A percentile compares a stretch with the other conserved stretches of the same genome.
Conservation (phyloP, 2,329 filamentous ascomycete species). For the Magnaporthiopsis rhizophila region DNA sequence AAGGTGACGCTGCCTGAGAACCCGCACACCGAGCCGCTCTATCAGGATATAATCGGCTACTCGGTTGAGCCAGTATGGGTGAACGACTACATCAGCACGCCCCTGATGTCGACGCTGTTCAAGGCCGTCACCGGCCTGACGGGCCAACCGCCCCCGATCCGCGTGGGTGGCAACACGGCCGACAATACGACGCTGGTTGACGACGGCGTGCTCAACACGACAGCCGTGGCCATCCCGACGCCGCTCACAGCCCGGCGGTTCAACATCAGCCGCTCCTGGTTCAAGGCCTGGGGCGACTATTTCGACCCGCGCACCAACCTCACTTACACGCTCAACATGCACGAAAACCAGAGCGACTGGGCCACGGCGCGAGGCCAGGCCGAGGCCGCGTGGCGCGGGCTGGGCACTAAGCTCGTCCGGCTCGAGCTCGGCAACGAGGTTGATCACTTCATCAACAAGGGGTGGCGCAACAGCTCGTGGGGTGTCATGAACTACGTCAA, state of each 20-base stretch:
- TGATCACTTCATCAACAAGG: conserved; percentile 27
- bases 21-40: conserved; percentile 3
- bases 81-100: conserved; percentile 6
- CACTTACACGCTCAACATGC: conserved; percentile 16
- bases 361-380: conserved; percentile 16
- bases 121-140: not conserved
- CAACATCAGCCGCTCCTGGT: conserved; percentile 14
- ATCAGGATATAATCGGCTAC: conserved; percentile 4
- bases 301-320: conserved; percentile 5
- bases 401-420: conserved; percentile 17
- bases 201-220: conserved; percentile 3
- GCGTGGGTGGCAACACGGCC: conserved; percentile 10
- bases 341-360: conserved; percentile 8
- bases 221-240: conserved; percentile 16
- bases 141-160: conserved; percentile 4
- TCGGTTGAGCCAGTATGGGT: conserved; percentile 8
- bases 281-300: conserved; percentile 6
- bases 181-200: conserved; percentile 2
- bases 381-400: conserved; percentile 18
- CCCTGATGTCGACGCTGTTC: conserved; percentile 3
- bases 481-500: conserved; percentile 16
- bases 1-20: conserved; percentile 6
- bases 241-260: conserved; percentile 9
- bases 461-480: conserved; percentile 19
- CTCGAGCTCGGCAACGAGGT: conserved; percentile 29